phyloP scores from a whole-genome alignment of 192 early-diverging fungal genomes.

The Coemansia sp. region DNA sequence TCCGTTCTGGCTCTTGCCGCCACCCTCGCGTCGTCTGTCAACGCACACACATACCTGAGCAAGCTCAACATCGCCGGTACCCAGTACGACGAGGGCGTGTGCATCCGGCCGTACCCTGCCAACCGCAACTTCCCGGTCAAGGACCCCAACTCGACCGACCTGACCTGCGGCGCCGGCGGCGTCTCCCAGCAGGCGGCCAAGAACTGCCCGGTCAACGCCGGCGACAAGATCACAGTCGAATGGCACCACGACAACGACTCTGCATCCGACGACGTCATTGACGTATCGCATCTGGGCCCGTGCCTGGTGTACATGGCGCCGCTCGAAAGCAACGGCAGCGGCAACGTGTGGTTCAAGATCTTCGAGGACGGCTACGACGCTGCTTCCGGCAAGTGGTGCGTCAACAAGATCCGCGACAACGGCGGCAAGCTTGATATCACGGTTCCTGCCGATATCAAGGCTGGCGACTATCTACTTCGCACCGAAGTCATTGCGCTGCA shows the following conservation, averaged over 20 bases:
- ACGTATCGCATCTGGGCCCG: slow-evolving; percentile 6
- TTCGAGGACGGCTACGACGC: slow-evolving; percentile 16
- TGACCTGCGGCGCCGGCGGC: slow-evolving; percentile 13
- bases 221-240: slow-evolving; percentile 11
- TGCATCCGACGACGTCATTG: slow-evolving; percentile 8
- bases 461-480: slow-evolving; percentile 15
- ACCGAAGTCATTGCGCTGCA: slow-evolving; percentile 15
- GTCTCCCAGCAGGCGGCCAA: neutral
- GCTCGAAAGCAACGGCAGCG: slow-evolving; percentile 5
- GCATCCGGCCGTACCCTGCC: slow-evolving; percentile 12
- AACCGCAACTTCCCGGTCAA: slow-evolving; percentile 15
- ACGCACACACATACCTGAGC: slow-evolving; percentile 16
- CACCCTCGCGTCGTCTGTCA: slow-evolving; percentile 4
- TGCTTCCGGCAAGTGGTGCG: slow-evolving; percentile 1
- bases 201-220: slow-evolving; percentile 17
- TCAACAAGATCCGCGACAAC: slow-evolving; percentile 13
- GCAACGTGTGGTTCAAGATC: slow-evolving; percentile 20
- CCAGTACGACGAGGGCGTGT: slow-evolving; percentile 13
- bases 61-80: slow-evolving; percentile 14
- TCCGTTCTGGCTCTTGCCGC: slow-evolving; percentile 6
- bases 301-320: slow-evolving; percentile 22
- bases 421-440: slow-evolving; percentile 12
- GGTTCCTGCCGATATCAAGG: slow-evolving; percentile 7
- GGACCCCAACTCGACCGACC: slow-evolving; percentile 7
- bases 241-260: slow-evolving; percentile 12